Base-by-base conservation (phyloP, 768 basidiomycete species). In the Dacryopinax spathularia region DNA sequence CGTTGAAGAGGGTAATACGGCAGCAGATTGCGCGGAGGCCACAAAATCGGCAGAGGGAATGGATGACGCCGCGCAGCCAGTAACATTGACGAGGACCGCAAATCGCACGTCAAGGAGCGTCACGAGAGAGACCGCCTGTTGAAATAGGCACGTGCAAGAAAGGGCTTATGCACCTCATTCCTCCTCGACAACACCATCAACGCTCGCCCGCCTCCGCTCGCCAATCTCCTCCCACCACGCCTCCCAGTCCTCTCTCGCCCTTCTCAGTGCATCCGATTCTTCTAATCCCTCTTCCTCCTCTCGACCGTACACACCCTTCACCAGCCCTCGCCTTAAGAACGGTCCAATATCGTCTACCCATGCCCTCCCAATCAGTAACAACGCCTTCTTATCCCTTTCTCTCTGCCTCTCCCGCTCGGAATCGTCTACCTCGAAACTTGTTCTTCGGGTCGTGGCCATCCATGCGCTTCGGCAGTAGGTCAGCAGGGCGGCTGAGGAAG, bases 261-360 rank as follows among this genome's bases (percentile, higher is more conserved):
- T 48, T 20, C 39, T 34, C 33, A 60, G 43, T 48, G 44, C 41
- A 7, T 44, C 20, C 64, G 20, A 56, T n/a, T 20, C 62, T 29
- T 0, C 35, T 34, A 60, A n/a, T n/a, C n/a, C n/a, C n/a, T n/a
- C 62, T 12, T 35, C 68, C 65, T 66, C 33, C 39, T 63, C 66
- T 15, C 64, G 63, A 0, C 84, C 82, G 75, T 87, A 92, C 27
- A 91, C 85, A 1, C 90, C 89, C 69, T 89, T 84, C 22, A 82
- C 79, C 48, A 91, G 70, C 3, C 86, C 91, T 22, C 84, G 77
- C 69, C 80, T 75, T 67, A 88, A 69, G 70, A 87, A 93, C 13
- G 87, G 85, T n/a, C 85, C 80, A 48, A 91, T 75, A 16, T 85
- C 77, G 16, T 74, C 73, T 59, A 82, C 79, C 66, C 84, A 91